These are phyloP conservation scores for Dactylellina cionopaga DNA, from an alignment of 2,329 filamentous ascomycete genomes.

Conservation along the genomic window DNA sequence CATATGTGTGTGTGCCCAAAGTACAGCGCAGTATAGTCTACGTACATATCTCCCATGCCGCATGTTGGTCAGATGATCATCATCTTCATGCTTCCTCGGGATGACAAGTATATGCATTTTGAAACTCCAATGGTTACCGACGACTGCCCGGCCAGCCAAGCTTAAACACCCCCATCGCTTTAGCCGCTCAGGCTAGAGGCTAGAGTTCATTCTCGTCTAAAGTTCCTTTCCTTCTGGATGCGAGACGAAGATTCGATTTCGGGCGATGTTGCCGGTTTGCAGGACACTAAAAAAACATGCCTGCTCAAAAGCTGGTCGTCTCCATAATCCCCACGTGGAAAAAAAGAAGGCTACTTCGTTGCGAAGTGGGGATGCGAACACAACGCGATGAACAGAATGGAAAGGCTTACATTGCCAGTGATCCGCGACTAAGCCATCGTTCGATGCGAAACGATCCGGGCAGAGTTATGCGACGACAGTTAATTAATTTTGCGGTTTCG, in stretches of 20 bases:
- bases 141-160: not conserved
- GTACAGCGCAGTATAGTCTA: conserved; percentile 3
- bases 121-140: not conserved
- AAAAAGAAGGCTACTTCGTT: conserved; percentile 33
- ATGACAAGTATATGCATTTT: conserved; percentile 44
- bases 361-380: conserved; percentile 26
- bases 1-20: too few relatives aligned
- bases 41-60: conserved; percentile 28
- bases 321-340: conserved; percentile 50
- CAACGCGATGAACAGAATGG: conserved; percentile 24
- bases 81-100: conserved; percentile 22
- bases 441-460: conserved; percentile 38
- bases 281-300: conserved; percentile 37
- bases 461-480: conserved; percentile 23
- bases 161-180: conserved; percentile 20
- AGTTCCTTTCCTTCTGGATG: conserved; percentile 13
- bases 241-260: conserved; percentile 39
- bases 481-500: conserved; percentile 50
- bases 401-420: conserved; percentile 15
- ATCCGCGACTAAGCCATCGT: conserved; percentile 41
- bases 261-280: conserved; percentile 31
- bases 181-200: conserved; percentile 25
- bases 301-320: conserved; percentile 32
- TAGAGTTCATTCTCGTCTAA: conserved; percentile 10
- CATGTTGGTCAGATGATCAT: conserved; percentile 50